phyloP scores from a whole-genome alignment of 495 filamentous ascomycete species.

The Penicillium turbatum region DNA sequence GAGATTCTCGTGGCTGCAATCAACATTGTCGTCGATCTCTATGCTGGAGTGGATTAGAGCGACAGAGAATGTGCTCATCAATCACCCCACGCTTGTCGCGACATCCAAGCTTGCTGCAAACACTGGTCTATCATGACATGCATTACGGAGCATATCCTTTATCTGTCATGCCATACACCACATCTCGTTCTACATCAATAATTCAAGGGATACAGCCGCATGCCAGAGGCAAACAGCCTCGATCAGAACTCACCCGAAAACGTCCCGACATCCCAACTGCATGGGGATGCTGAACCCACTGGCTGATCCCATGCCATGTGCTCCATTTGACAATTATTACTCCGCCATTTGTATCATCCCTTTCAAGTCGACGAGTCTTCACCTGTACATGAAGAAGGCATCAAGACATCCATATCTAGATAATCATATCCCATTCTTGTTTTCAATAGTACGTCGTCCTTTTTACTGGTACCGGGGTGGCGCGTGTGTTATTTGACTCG shows the following conservation, averaged over 20 bases:
- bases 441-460: conserved; percentile 7
- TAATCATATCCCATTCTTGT: conserved; percentile 2
- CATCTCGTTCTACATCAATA: not conserved
- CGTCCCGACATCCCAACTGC: not conserved
- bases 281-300: not conserved
- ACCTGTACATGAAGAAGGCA: conserved; percentile 1
- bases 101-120: not conserved
- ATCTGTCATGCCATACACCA: not conserved
- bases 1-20: conserved; percentile 93
- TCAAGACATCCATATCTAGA: conserved; percentile 4
- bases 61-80: conserved; percentile 84
- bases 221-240: not conserved
- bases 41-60: conserved; percentile 69
- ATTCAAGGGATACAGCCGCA: not conserved
- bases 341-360: not conserved
- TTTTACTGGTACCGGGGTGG: conserved; percentile 15
- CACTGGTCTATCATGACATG: not conserved
- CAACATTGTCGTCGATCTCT: conserved; percentile 93
- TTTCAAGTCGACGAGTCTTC: not conserved
- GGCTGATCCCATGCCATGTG: not conserved
- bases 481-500: not conserved
- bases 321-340: not conserved
- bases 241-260: not conserved
- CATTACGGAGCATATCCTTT: not conserved
- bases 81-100: conserved; percentile 64